Conservation (phyloP, 805 yeast genomes). For the Cyberlindnera sargentensis region DNA sequence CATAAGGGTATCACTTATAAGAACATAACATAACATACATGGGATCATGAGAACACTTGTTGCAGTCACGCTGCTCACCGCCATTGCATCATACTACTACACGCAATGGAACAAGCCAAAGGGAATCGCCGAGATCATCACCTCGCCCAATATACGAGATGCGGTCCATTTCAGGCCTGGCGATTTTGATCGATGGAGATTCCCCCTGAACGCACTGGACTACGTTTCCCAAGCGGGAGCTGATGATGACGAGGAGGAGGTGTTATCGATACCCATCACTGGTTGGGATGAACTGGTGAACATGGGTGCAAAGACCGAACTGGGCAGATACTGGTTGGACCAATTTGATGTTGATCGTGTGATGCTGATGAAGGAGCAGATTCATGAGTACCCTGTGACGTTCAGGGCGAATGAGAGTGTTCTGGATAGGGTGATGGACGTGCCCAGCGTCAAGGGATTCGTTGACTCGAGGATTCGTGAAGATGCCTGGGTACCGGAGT, state of each 20-base stretch:
- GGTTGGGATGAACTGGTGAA: conserved; percentile 14
- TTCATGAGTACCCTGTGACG: conserved; percentile 3
- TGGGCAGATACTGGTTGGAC: conserved; percentile 12
- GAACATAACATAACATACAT: too few relatives aligned
- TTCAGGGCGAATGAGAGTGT: not conserved
- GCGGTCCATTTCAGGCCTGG: not conserved
- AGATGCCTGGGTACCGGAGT: not conserved
- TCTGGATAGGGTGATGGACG: not conserved
- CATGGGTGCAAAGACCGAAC: conserved; percentile 11
- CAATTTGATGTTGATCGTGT: conserved; percentile 7
- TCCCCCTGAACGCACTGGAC: conserved; percentile 4
- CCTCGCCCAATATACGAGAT: conserved; percentile 3
- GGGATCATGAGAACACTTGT: too few relatives aligned
- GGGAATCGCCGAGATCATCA: conserved; percentile 1
- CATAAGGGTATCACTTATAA: too few relatives aligned
- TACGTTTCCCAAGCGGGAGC: not conserved
- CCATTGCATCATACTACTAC: not conserved
- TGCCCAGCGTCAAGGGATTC: not conserved
- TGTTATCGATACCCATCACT: conserved; percentile 5
- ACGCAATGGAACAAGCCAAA: not conserved
- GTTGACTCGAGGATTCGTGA: not conserved
- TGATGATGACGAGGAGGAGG: too few relatives aligned
- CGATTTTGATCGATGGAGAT: not conserved
- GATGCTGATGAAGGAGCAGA: conserved; percentile 12
- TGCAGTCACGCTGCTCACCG: too few relatives aligned